Conservation (phyloP, 2,329 filamentous ascomycete genomes). For the Venturia pyrina region DNA sequence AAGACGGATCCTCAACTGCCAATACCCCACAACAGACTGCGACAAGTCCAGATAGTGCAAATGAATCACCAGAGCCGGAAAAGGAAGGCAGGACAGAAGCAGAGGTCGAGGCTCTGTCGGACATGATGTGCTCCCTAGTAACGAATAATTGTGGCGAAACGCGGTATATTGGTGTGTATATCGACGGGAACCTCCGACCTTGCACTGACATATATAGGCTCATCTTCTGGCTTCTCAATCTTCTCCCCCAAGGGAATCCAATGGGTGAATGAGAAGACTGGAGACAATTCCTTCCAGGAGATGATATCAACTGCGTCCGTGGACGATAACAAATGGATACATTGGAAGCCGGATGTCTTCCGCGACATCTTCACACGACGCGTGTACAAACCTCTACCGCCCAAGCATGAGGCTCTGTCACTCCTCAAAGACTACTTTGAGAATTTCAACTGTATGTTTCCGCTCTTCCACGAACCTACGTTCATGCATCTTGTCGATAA, state of each 20-base stretch:
- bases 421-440: conserved; percentile 91
- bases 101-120: conserved; percentile 79
- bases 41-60: neutral
- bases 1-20: neutral
- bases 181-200: neutral
- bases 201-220: conserved; percentile 47
- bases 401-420: conserved; percentile 78
- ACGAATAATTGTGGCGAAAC: conserved; percentile 94
- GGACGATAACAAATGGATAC: conserved; percentile 90
- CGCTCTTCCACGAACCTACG: conserved; percentile 91
- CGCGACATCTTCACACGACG: conserved; percentile 80
- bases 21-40: neutral
- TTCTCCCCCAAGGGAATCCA: conserved; percentile 97
- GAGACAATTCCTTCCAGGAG: conserved; percentile 86
- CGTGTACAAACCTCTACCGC: conserved; percentile 72
- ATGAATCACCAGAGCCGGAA: conserved; percentile 37
- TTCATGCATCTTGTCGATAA: conserved; percentile 96
- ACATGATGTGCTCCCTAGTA: conserved; percentile 98
- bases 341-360: conserved; percentile 98
- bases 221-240: conserved; percentile 95
- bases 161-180: conserved; percentile 71
- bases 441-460: conserved; percentile 99
- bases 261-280: conserved; percentile 97
- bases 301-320: conserved; percentile 86
- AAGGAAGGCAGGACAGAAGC: conserved; percentile 42